Evolutionary conservation across 352 stramenopile genomes (phyloP).

Genomic region (Globisporangium orthogonon): DNA sequence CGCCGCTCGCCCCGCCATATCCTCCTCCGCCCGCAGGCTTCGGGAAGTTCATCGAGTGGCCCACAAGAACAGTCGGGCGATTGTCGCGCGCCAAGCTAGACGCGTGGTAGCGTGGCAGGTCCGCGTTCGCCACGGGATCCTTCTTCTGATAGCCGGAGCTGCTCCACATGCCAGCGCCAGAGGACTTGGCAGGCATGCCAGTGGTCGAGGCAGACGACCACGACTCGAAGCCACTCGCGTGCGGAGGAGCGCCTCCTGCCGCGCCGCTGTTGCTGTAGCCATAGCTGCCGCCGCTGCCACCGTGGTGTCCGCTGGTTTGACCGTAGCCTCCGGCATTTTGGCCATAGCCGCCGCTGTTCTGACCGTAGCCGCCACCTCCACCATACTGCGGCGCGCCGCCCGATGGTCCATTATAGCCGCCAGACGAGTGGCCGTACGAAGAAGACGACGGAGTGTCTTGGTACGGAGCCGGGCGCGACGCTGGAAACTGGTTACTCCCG

Average conservation of each 20-base stretch:
- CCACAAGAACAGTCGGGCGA: slow-evolving; percentile 76
- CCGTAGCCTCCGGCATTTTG: slow-evolving; percentile 19
- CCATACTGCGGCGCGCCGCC: slow-evolving; percentile 10
- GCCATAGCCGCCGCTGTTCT: slow-evolving; percentile 11
- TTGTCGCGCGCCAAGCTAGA: slow-evolving; percentile 58
- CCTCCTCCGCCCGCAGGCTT: slow-evolving; percentile 26
- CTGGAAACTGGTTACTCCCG: slow-evolving; percentile 11
- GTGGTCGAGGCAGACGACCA: slow-evolving; percentile 31
- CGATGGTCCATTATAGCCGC: slow-evolving; percentile 14
- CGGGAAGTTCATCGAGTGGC: slow-evolving; percentile 68
- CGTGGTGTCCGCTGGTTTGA: slow-evolving; percentile 7
- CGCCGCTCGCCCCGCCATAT: slow-evolving; percentile 34
- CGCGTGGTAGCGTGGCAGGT: slow-evolving; percentile 44
- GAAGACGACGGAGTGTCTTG: slow-evolving; percentile 34
- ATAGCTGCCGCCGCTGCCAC: slow-evolving; percentile 7
- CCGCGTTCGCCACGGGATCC: slow-evolving; percentile 20
- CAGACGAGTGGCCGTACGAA: slow-evolving; percentile 17
- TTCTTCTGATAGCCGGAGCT: slow-evolving; percentile 79
- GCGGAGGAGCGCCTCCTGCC: slow-evolving; percentile 8
- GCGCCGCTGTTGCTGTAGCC: slow-evolving; percentile 20
- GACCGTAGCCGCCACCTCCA: slow-evolving; percentile 7
- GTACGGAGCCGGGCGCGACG: slow-evolving; percentile 46
- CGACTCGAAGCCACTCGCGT: slow-evolving; percentile 39
- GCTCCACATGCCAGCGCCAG: slow-evolving; percentile 64
- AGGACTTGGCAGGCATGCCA: slow-evolving; percentile 30